Evolutionary conservation across 257 asterid genomes (phyloP).

Genomic region (Solanum medicagineum): DNA sequence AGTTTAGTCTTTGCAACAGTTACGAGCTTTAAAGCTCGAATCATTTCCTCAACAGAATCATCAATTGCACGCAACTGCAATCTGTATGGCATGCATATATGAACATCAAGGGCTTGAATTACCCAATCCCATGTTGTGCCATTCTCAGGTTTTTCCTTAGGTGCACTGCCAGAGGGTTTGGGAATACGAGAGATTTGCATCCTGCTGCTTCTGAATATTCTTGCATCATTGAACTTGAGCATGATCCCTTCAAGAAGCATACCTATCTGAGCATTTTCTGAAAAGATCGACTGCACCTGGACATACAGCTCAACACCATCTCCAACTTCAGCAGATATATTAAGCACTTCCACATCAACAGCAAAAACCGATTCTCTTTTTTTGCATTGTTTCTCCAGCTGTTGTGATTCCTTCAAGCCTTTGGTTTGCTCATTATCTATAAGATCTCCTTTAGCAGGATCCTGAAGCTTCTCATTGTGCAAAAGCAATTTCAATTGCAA

Average conservation of each 20-base stretch:
- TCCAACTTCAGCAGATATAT: slow-evolving; percentile 90
- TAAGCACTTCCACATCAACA: slow-evolving; percentile 85
- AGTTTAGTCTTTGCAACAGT: slow-evolving; percentile 65
- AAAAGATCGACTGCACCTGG: slow-evolving; percentile 91
- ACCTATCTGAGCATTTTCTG: slow-evolving; percentile 97
- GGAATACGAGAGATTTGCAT: slow-evolving; percentile 99
- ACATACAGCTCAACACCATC: slow-evolving; percentile 90
- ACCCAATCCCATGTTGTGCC: slow-evolving; percentile 93
- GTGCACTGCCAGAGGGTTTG: slow-evolving; percentile 39
- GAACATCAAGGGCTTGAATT: slow-evolving; percentile 94
- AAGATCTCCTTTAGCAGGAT: slow-evolving; percentile 23
- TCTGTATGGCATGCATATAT: slow-evolving; percentile 84
- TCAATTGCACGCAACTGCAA: slow-evolving; percentile 96
- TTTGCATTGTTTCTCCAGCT: slow-evolving; percentile 45
- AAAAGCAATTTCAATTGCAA: slow-evolving; percentile 61
- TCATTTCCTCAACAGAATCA: slow-evolving; percentile 92
- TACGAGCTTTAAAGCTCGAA: slow-evolving; percentile 86
- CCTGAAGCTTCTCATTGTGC: slow-evolving; percentile 57
- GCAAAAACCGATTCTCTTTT: slow-evolving; percentile 88
- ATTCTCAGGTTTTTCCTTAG: slow-evolving; percentile 42
- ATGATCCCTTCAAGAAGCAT: slow-evolving; percentile 91
- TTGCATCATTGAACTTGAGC: slow-evolving; percentile 59
- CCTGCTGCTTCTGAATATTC: slow-evolving; percentile 84
- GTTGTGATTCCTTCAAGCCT: slow-evolving; percentile 33
- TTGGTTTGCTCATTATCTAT: slow-evolving; percentile 32